Percentiles rank a stretch among this genome's conserved stretches.
Evolutionary conservation across 2,329 filamentous ascomycete genomes (phyloP).

Genomic region (Aspergillus sp.): DNA sequence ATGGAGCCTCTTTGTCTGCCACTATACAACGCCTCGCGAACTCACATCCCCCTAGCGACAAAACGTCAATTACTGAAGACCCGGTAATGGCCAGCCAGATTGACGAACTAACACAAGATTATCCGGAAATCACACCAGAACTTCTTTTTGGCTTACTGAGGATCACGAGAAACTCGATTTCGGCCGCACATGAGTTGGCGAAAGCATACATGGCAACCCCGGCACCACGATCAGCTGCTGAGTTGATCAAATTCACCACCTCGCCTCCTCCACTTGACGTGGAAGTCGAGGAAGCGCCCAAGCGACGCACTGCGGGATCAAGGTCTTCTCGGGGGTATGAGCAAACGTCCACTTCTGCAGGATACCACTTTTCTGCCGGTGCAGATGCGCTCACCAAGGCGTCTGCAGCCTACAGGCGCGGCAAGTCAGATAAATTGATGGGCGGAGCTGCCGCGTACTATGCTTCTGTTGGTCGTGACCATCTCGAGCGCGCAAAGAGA

Average conservation of each 20-base stretch:
- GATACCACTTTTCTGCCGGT: constrained; percentile 48
- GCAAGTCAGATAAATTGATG: constrained; percentile 71
- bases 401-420: constrained; percentile 57
- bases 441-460: constrained; percentile 76
- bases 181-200: constrained; percentile 61
- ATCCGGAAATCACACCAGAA: constrained; percentile 50
- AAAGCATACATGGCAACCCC: constrained; percentile 50
- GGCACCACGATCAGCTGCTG: constrained; percentile 26
- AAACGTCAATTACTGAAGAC: constrained; percentile 39
- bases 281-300: constrained; percentile 22
- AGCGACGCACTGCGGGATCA: constrained; percentile 3
- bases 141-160: constrained; percentile 55
- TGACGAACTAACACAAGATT: constrained; percentile 55
- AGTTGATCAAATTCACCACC: constrained; percentile 47
- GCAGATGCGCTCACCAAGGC: constrained; percentile 58
- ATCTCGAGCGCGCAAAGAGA: constrained; percentile 56
- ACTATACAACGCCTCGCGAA: constrained; percentile 58
- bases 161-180: constrained; percentile 57
- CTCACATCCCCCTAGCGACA: constrained; percentile 44
- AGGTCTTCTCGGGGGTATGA: constrained; percentile 21
- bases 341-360: constrained; percentile 39
- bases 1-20: constrained; percentile 54
- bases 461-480: constrained; percentile 66
- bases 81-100: constrained; percentile 49
- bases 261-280: constrained; percentile 22